Conservation (phyloP, 441 rosid species). For the Gossypium lobatum region DNA sequence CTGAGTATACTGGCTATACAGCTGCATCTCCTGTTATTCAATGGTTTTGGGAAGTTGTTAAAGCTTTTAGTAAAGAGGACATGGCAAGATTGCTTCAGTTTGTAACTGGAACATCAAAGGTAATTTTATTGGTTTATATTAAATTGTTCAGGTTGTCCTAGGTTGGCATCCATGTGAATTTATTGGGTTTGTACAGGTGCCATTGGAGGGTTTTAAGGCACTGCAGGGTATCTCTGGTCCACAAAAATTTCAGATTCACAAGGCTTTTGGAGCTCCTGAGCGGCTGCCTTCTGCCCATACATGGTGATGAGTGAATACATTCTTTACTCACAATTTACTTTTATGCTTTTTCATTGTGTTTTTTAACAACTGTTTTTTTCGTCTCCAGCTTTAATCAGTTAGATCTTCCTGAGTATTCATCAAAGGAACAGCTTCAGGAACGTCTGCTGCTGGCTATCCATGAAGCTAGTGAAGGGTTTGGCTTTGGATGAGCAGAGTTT, state of each 20-base stretch:
- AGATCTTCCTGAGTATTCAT: conserved; percentile 84
- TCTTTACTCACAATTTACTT: not conserved
- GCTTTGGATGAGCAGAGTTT: conserved; percentile 54
- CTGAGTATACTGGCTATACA: conserved; percentile 87
- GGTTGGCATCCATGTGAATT: not conserved
- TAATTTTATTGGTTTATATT: conserved; percentile 16
- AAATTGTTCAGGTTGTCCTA: not conserved
- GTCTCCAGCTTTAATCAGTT: conserved; percentile 87
- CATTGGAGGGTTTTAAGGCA: conserved; percentile 91
- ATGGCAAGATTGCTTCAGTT: conserved; percentile 91
- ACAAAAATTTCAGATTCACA: conserved; percentile 93
- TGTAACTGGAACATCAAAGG: conserved; percentile 99
- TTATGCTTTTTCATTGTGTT: not conserved
- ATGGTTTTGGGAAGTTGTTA: conserved; percentile 98
- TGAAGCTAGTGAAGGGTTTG: conserved; percentile 96
- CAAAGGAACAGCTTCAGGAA: conserved; percentile 81
- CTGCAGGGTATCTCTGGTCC: conserved; percentile 97
- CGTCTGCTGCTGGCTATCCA: conserved; percentile 89
- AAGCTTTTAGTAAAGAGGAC: conserved; percentile 91
- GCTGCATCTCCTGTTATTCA: conserved; percentile 77
- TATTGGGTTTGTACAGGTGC: conserved; percentile 54
- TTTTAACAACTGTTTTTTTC: not conserved
- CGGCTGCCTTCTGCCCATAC: conserved; percentile 97
- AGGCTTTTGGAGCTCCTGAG: conserved; percentile 92
- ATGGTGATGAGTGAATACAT: conserved; percentile 43